Evolutionary conservation across 176 grass and related monocot species (phyloP).

Genomic region (Avena eriantha): DNA sequence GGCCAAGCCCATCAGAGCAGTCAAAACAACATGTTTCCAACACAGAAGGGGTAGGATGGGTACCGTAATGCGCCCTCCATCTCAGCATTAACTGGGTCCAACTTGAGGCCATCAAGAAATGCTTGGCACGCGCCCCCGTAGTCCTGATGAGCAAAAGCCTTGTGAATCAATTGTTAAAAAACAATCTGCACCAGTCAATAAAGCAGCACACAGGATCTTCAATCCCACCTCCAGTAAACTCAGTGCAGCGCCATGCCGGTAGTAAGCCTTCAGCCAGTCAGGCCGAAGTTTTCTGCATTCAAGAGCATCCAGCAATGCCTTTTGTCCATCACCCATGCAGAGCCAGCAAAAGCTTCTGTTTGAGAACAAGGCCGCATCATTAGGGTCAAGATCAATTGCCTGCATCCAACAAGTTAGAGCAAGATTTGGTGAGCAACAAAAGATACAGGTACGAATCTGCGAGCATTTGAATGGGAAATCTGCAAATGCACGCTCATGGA

Average conservation of each 20-base stretch:
- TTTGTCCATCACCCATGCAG: background rate
- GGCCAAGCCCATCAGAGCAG: too few species aligned
- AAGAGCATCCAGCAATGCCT: background rate
- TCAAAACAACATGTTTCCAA: background rate
- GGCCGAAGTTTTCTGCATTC: background rate
- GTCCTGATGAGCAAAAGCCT: background rate
- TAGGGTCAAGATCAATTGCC: conserved; percentile 12
- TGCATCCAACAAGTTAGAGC: background rate
- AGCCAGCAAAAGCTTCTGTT: conserved; percentile 1
- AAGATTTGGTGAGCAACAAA: background rate
- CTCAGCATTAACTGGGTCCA: background rate
- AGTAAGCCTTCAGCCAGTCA: conserved; percentile 6
- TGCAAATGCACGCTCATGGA: background rate
- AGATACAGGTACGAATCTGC: background rate
- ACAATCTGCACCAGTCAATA: background rate
- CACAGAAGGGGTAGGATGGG: background rate
- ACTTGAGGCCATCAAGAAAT: background rate
- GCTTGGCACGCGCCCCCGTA: background rate
- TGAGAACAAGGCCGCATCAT: conserved; percentile 1
- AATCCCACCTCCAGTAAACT: background rate
- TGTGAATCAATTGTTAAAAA: background rate
- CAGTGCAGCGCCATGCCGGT: background rate
- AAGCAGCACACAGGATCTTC: background rate
- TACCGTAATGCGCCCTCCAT: background rate
- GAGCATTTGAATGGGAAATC: background rate